Evolutionary conservation across 2,329 filamentous ascomycete species (phyloP), one percentile per base, ranked within the genome.

Genomic region (Amylocarpus encephaloides): DNA sequence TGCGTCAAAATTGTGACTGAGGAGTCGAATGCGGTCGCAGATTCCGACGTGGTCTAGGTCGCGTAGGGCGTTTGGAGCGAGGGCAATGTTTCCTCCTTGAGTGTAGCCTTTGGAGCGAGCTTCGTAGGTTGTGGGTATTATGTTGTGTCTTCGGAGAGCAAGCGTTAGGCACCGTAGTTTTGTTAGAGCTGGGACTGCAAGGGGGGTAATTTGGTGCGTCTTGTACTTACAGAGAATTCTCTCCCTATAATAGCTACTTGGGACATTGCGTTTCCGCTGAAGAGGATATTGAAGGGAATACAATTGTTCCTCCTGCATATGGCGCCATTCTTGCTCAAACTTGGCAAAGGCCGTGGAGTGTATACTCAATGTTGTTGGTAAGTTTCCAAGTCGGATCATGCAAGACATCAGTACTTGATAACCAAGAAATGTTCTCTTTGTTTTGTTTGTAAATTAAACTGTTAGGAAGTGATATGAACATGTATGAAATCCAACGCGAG

Each of bases 1-100:
- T n/a, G 34, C 26, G 6, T 46, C 43, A 12, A 35, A 46, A 15
- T 29, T 36, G 33, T 36, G 13, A 15, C 43, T 32, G 3, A 18
- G 6, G 5, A 19, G 5, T 15, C 15, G 33, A 16, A 46, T 35
- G 6, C 33, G 2, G 0, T 67, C 33, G 57, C 77, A 77, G 1
- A 78, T 64, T 0, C 68, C 72, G 0, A 80, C 61, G 0, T 59
- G 61, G 54, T 80, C 75, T 0, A 82, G 69, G 41, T 80, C 68
- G 2, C 70, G 70, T 1, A 82, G 69, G 0, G 77, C 76, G 48
- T 81, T 82, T 6, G 78, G 78, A 0, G 77, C 77, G 2, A 82
- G 70, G 71, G 79, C 77, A 32, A 82, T 68, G 1, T 73, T 76
- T 2, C 78, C 78, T n/a, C 74, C 48, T 12, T 48, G 19, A 2